These are phyloP conservation scores for Comarum palustre DNA, from an alignment of 306 rosid species.

Conservation along the genomic window DNA sequence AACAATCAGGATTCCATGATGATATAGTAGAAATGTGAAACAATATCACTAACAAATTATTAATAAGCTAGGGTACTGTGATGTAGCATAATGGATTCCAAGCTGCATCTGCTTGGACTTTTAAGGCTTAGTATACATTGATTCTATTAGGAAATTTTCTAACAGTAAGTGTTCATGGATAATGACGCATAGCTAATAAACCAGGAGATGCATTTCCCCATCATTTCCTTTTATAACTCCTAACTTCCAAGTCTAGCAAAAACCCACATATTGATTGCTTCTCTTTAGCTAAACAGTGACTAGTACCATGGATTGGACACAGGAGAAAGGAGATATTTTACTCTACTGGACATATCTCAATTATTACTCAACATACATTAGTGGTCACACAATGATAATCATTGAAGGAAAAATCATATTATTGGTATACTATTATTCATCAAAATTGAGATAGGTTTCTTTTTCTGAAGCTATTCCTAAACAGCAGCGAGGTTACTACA, in stretches of 20 bases:
- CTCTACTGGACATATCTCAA: neutral
- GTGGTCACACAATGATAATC: neutral
- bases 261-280: neutral
- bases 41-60: neutral
- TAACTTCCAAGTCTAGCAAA: neutral
- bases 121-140: neutral
- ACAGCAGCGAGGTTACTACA: neutral
- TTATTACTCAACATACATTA: neutral
- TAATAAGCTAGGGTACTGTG: no score
- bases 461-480: neutral
- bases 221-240: neutral
- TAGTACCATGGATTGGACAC: neutral
- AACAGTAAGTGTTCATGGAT: neutral
- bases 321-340: neutral
- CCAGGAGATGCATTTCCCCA: conserved; percentile 2
- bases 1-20: neutral
- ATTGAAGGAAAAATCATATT: neutral
- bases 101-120: neutral
- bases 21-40: neutral
- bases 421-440: neutral
- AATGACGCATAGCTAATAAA: neutral
- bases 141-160: neutral
- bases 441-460: neutral
- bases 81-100: neutral
- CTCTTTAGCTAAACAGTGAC: neutral